Evolutionary conservation across 805 yeast species (phyloP).

Genomic region (Candida nitratophila): DNA sequence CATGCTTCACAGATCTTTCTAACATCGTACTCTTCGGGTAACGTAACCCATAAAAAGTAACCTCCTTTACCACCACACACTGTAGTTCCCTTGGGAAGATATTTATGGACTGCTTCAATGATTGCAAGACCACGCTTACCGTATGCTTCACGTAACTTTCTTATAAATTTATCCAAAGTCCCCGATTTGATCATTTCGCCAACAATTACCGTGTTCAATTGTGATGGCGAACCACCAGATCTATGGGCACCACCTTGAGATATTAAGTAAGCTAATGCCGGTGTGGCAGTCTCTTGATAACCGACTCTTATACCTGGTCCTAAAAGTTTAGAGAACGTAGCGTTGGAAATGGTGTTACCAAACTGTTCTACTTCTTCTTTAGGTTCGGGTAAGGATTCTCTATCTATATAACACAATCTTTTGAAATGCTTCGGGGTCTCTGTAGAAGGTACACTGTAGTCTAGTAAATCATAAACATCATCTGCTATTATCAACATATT

Average conservation of each 20-base stretch:
- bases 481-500: slow-evolving; percentile 70
- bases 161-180: slow-evolving; percentile 38
- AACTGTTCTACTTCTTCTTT: slow-evolving; percentile 23
- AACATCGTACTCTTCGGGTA: slow-evolving; percentile 37
- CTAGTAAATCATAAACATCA: slow-evolving; percentile 74
- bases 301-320: slow-evolving; percentile 86
- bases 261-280: slow-evolving; percentile 47
- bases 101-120: slow-evolving; percentile 28
- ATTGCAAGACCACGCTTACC: slow-evolving; percentile 38
- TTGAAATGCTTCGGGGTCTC: slow-evolving; percentile 6
- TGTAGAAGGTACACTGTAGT: slow-evolving; percentile 31
- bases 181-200: slow-evolving; percentile 53
- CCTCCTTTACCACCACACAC: slow-evolving; percentile 74
- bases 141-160: slow-evolving; percentile 35
- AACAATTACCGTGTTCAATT: slow-evolving; percentile 59
- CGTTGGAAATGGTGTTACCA: slow-evolving; percentile 74
- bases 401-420: slow-evolving; percentile 57
- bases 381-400: slow-evolving; percentile 30
- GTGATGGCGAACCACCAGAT: slow-evolving; percentile 84
- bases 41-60: slow-evolving; percentile 69
- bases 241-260: slow-evolving; percentile 70
- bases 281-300: slow-evolving; percentile 68
- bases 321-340: slow-evolving; percentile 67
- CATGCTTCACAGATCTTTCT: slow-evolving; percentile 27
- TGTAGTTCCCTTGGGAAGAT: slow-evolving; percentile 51